Evolutionary conservation across 2,329 filamentous ascomycete genomes (phyloP), one percentile per base, ranked within the genome.

Genomic region (Ilyonectria robusta): DNA sequence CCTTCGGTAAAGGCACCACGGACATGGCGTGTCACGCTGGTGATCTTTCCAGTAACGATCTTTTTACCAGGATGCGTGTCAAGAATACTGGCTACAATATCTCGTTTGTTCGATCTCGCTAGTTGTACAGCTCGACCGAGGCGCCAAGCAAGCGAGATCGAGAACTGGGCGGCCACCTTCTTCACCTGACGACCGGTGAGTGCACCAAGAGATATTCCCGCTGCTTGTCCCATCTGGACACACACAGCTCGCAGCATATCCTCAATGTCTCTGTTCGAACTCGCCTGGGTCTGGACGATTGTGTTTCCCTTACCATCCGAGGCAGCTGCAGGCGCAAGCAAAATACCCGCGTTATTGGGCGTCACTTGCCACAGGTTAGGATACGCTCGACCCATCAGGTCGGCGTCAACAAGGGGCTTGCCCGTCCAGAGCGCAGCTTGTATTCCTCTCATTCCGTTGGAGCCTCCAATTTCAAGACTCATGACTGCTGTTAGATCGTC

Each of bases 321-420:
- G 1, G 57, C 66, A 5, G 69, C 67, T 0, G 62, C 66, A 6
- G 62, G 62, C 7, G 51, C 57, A 6, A 60, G 51, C 21, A 42
- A 50, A 7, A 56, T 56, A 4, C 50, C 56, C 2, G 42, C 50
- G 19, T 65, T 56, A 23, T 60, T 44, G 4, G 48, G 62, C 0
- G 68, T 72, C 6, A 64, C 59, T 9, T 72, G 70, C 63, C 67
- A 72, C 0, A 62, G 33, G 9, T 55, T 72, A 0, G 70, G 70
- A 23, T 72, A 69, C 10, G 70, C 70, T 0, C 70, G 60, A 0
- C 70, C 69, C 70, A 72, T 72, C 54, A 66, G 40, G 10, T 72
- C 70, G 1, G 50, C 70, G 4, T 72, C 70, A 8, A 71, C 46
- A 0, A 70, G 59, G 0, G 70, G 69, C 0, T 59, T 57, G 3